Evolutionary conservation across 768 basidiomycete species (phyloP), one percentile per base, ranked within the genome.

Genomic region (Gloeophyllum trabeum): DNA sequence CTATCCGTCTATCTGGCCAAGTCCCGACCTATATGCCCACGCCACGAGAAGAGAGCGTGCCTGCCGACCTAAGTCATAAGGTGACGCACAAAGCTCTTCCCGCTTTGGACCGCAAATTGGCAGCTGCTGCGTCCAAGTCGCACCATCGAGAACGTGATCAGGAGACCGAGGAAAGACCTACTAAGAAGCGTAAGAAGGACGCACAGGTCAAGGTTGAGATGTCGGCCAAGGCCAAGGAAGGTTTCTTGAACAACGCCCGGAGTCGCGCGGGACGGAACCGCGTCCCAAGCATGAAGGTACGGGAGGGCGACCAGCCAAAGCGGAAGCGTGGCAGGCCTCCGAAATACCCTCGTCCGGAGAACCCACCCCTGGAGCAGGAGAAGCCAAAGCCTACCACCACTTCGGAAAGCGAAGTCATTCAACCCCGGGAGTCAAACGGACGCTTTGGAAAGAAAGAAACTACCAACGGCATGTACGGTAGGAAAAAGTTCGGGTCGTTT

Each of bases 381-480:
- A 19, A 37, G 36, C 63, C 68, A 23, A 65, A 69, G 50, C 66
- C 68, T 3, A 56, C 69, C 13, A n/a, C n/a, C n/a, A n/a, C n/a
- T n/a, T n/a, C n/a, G n/a, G n/a, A n/a, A n/a, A n/a, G n/a, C n/a
- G n/a, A n/a, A n/a, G 66, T 68, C 4, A 58, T 66, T 24, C 81
- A 83, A 51, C 81, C 81, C 2, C 67, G 81, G 44, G 71, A 75
- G 41, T 60, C 59, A 14, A 81, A 82, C 47, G 81, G 81, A 34
- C 67, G 79, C 14, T 83, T 84, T 48, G 79, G 78, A 25, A 77
- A 72, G 62, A 81, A 81, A 54, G 64, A 61, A 25, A 61, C 60
- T 14, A 71, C 67, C 10, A 65, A 70, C 38, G 69, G 70, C 39
- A 63, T 57, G 51, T 65, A 60, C 43, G 53, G 62, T 45, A 63